These are phyloP conservation scores for Warburgia ugandensis DNA, from an alignment of 164 flowering plant genomes.

Conservation along the genomic window DNA sequence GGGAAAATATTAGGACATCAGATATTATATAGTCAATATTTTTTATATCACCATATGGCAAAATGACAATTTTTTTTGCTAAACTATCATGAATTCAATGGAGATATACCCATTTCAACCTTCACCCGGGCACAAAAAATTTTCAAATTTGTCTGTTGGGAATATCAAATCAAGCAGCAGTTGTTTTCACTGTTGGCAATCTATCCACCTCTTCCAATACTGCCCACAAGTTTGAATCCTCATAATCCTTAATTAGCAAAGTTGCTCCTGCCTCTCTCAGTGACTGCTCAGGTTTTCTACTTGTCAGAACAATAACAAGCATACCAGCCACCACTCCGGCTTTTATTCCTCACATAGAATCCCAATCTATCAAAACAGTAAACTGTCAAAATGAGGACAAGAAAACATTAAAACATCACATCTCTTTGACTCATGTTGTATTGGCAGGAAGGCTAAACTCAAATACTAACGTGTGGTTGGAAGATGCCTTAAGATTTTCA, in stretches of 20 bases:
- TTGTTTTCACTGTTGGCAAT: slow-evolving; percentile 1
- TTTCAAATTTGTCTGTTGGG: not conserved
- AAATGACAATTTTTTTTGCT: not conserved
- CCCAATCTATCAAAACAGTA: slow-evolving; percentile 49
- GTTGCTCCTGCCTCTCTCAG: slow-evolving; percentile 72
- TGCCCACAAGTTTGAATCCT: slow-evolving; percentile 78
- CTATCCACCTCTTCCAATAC: slow-evolving; percentile 68
- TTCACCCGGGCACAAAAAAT: not conserved
- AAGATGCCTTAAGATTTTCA: slow-evolving; percentile 53
- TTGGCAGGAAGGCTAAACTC: slow-evolving; percentile 42
- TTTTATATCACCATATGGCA: not conserved
- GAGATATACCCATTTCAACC: not conserved
- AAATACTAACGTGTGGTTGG: slow-evolving; percentile 63
- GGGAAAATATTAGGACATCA: too few relatives aligned
- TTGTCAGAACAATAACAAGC: slow-evolving; percentile 74
- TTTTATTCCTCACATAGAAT: slow-evolving; percentile 79
- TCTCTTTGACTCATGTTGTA: not conserved
- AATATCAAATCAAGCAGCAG: not conserved
- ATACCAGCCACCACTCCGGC: slow-evolving; percentile 97
- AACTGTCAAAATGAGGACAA: slow-evolving; percentile 10
- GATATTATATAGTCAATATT: too few relatives aligned
- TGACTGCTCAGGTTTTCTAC: slow-evolving; percentile 64
- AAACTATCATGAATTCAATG: not conserved
- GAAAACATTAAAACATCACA: not conserved
- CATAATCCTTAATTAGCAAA: slow-evolving; percentile 64